phyloP scores from a whole-genome alignment of 108 stramenopile genomes.

The Schizochytrium sp. region DNA sequence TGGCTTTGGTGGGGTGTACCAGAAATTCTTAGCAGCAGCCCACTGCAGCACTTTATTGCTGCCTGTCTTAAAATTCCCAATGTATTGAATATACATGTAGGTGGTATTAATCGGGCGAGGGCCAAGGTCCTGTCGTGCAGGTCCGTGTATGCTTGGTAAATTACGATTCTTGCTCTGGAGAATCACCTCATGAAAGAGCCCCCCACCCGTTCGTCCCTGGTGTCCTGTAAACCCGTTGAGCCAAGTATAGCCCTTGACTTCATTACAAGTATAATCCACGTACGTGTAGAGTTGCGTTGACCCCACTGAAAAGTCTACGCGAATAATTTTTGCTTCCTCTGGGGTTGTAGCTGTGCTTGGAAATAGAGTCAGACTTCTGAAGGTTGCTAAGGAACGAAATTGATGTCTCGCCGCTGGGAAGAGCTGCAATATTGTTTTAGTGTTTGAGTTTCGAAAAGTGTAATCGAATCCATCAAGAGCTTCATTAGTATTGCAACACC shows the following conservation, averaged over 20 bases:
- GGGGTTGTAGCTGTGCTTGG: neutral
- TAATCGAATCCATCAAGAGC: neutral
- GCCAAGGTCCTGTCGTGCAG: neutral
- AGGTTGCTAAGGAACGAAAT: neutral
- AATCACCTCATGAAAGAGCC: slow-evolving; percentile 33
- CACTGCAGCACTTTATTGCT: neutral
- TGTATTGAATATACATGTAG: neutral
- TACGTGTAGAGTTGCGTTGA: neutral
- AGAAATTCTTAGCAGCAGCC: neutral
- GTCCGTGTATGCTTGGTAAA: neutral
- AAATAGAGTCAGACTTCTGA: neutral
- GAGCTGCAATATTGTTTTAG: neutral
- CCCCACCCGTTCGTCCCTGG: neutral
- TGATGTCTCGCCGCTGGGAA: neutral
- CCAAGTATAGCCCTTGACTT: neutral
- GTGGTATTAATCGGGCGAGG: neutral
- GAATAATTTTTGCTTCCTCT: slow-evolving; percentile 2
- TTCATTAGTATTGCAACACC: slow-evolving; percentile 1
- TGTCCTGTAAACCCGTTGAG: slow-evolving; percentile 23
- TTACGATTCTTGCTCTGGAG: neutral
- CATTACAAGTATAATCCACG: slow-evolving; percentile 49
- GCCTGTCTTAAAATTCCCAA: neutral
- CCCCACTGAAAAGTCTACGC: neutral
- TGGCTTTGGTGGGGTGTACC: neutral
- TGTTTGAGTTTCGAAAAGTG: neutral